These are phyloP conservation scores for Mycena maculata DNA, from an alignment of 768 basidiomycete species.

Conservation along the genomic window DNA sequence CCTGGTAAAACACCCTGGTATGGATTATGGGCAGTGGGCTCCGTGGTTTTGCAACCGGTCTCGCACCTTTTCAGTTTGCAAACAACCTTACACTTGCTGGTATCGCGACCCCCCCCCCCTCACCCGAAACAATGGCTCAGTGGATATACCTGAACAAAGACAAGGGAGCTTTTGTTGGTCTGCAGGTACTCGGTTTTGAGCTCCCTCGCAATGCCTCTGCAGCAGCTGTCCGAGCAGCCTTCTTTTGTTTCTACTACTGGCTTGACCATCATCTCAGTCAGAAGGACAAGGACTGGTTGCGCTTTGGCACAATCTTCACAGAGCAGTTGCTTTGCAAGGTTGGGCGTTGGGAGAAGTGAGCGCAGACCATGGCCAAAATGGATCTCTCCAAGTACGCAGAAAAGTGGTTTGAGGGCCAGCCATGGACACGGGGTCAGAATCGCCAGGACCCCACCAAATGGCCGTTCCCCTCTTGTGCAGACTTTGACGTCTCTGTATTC, in stretches of 20 bases:
- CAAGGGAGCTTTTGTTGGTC: too few species aligned
- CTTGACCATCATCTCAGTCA: conserved; percentile 5
- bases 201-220: neutral
- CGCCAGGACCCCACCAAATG: too few species aligned
- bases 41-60: too few species aligned
- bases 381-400: neutral
- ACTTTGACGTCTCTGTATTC: too few species aligned
- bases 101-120: neutral
- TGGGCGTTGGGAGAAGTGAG: conserved; percentile 23
- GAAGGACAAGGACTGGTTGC: conserved; percentile 13
- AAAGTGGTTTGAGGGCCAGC: too few species aligned
- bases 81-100: too few species aligned
- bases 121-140: neutral
- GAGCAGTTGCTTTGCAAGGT: conserved; percentile 37
- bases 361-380: neutral
- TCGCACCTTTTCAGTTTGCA: too few species aligned
- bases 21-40: too few species aligned
- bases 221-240: neutral
- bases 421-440: too few species aligned
- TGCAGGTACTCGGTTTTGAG: conserved; percentile 9
- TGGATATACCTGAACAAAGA: neutral
- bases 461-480: too few species aligned
- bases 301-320: conserved; percentile 22
- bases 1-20: too few species aligned
- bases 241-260: conserved; percentile 19